Evolutionary conservation across 2,329 filamentous ascomycete species (phyloP).

Genomic region (Colletotrichum sidae): DNA sequence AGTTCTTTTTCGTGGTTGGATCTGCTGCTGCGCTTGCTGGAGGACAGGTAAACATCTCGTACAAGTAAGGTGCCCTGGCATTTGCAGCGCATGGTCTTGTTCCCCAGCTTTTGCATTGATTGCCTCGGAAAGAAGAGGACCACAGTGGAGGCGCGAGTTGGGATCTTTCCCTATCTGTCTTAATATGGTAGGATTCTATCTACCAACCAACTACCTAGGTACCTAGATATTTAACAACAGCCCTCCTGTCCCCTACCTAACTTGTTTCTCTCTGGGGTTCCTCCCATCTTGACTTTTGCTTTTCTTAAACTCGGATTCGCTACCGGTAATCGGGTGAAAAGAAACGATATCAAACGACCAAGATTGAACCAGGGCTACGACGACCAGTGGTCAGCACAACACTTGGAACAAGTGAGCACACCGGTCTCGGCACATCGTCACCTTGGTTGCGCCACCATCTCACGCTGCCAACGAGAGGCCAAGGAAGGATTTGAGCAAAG

Average conservation of each 20-base stretch:
- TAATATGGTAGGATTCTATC: background rate
- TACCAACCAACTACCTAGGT: background rate
- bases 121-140: slow-evolving; percentile 14
- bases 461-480: background rate
- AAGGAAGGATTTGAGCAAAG: background rate
- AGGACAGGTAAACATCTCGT: no score
- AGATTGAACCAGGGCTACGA: background rate
- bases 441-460: slow-evolving; percentile 16
- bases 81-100: slow-evolving; percentile 15
- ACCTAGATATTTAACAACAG: no score
- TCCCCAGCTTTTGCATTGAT: slow-evolving; percentile 23
- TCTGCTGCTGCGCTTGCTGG: slow-evolving; percentile 7
- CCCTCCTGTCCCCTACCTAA: no score
- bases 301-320: no score
- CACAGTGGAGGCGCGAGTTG: background rate
- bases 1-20: slow-evolving; percentile 3
- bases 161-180: slow-evolving; percentile 13
- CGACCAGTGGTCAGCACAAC: no score
- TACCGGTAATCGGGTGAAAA: background rate
- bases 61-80: slow-evolving; percentile 5
- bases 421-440: slow-evolving; percentile 24
- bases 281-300: slow-evolving; percentile 5
- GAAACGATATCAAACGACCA: slow-evolving; percentile 14
- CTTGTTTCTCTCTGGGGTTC: slow-evolving; percentile 13
- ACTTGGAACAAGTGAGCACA: slow-evolving; percentile 9